phyloP scores from a whole-genome alignment of 192 early-diverging fungal species.

The Lobosporangium transversale region DNA sequence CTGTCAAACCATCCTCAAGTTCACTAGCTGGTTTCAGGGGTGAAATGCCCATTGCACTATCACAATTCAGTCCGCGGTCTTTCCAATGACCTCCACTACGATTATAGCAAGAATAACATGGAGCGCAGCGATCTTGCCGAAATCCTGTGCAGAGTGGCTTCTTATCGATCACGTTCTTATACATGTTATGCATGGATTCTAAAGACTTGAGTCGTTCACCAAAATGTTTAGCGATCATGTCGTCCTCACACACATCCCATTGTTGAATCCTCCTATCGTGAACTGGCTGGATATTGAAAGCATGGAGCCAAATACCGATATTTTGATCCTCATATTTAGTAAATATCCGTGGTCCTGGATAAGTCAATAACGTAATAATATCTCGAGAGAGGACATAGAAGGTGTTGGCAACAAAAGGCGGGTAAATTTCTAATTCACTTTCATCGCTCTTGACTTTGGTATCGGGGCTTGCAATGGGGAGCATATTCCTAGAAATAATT shows the following conservation, averaged over 20 bases:
- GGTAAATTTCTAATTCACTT: constrained; percentile 60
- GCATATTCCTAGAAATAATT: constrained; percentile 61
- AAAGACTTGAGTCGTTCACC: constrained; percentile 49
- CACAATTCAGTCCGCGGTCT: constrained; percentile 64
- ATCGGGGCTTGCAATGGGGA: constrained; percentile 55
- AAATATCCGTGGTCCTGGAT: constrained; percentile 62
- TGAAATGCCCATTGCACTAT: constrained; percentile 63
- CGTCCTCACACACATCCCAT: constrained; percentile 68
- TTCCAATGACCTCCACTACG: constrained; percentile 63
- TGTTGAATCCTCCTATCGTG: constrained; percentile 70
- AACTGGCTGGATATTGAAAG: constrained; percentile 65
- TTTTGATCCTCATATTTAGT: constrained; percentile 68
- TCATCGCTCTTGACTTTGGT: constrained; percentile 58
- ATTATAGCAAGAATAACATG: constrained; percentile 66
- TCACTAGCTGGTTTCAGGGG: constrained; percentile 21
- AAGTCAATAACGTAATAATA: constrained; percentile 59
- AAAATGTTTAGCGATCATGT: constrained; percentile 72
- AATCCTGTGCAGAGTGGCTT: constrained; percentile 61
- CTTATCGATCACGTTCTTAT: constrained; percentile 57
- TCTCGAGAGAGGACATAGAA: constrained; percentile 68
- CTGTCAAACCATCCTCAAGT: not conserved
- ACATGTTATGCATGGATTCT: constrained; percentile 66
- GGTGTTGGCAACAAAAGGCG: constrained; percentile 66
- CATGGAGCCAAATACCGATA: constrained; percentile 69
- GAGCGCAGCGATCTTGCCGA: constrained; percentile 55